Conservation (phyloP, 305 asterid species). For the Withania somnifera region DNA sequence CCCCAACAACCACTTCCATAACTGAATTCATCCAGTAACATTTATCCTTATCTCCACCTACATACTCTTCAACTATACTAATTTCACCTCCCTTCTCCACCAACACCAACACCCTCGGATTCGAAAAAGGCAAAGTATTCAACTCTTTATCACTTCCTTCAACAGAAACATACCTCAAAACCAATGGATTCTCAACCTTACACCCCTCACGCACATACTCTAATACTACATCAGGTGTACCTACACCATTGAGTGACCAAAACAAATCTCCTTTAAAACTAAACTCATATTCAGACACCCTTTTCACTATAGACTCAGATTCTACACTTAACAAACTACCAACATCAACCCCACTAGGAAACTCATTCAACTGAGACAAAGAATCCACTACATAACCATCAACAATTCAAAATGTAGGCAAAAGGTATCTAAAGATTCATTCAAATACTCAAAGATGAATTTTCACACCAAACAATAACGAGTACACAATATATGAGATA, state of each 20-base stretch:
- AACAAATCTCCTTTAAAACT: constrained; percentile 71
- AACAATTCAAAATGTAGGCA: no score
- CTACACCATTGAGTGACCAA: constrained; percentile 90
- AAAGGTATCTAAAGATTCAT: no score
- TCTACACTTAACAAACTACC: constrained; percentile 42
- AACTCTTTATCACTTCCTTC: constrained; percentile 45
- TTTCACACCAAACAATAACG: no score
- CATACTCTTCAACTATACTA: constrained; percentile 71
- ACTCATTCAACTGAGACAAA: constrained; percentile 11
- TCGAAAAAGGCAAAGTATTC: constrained; percentile 63
- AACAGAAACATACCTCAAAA: constrained; percentile 45
- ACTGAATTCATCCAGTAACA: constrained; percentile 86
- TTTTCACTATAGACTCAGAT: constrained; percentile 43
- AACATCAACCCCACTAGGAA: constrained; percentile 63
- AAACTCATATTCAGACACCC: constrained; percentile 47
- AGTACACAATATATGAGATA: no score
- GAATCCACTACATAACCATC: no score
- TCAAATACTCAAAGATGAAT: no score
- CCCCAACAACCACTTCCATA: constrained; percentile 57
- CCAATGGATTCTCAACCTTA: constrained; percentile 63
- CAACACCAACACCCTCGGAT: constrained; percentile 76
- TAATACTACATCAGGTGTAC: constrained; percentile 71
- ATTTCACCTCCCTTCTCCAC: constrained; percentile 89
- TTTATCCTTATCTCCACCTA: constrained; percentile 39
- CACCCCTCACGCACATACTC: constrained; percentile 86